Evolutionary conservation across 1,139 yeast species (phyloP).

Genomic region (Lodderomyces margitis): DNA sequence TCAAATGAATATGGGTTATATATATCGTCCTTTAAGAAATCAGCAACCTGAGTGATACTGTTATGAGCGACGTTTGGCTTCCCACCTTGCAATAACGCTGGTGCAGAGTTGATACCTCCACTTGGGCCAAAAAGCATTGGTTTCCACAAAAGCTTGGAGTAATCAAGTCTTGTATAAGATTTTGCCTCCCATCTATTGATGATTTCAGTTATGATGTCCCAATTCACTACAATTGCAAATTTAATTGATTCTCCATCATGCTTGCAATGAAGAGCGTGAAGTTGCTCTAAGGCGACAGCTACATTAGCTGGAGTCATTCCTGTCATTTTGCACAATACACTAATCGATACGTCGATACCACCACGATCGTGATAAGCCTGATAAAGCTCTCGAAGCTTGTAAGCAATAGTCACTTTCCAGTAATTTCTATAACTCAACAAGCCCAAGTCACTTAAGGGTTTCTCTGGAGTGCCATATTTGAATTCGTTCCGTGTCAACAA

Average conservation of each 20-base stretch:
- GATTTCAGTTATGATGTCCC: conserved; percentile 40
- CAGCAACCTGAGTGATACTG: conserved; percentile 52
- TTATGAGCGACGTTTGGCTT: conserved; percentile 25
- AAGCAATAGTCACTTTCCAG: conserved; percentile 73
- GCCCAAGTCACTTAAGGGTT: conserved; percentile 87
- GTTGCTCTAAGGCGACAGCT: conserved; percentile 77
- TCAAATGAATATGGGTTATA: conserved; percentile 58
- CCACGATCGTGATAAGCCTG: conserved; percentile 16
- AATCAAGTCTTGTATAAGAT: conserved; percentile 50
- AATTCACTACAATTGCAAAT: conserved; percentile 58
- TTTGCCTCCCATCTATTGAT: conserved; percentile 57
- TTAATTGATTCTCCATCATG: conserved; percentile 35
- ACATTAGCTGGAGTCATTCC: conserved; percentile 91
- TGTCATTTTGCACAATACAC: conserved; percentile 61
- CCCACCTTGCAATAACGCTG: conserved; percentile 25
- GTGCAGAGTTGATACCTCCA: conserved; percentile 69
- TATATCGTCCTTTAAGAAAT: conserved; percentile 63
- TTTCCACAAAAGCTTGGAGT: conserved; percentile 66
- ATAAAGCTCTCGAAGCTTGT: conserved; percentile 31
- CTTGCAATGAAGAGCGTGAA: conserved; percentile 55
- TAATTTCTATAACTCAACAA: conserved; percentile 80
- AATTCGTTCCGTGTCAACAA: conserved; percentile 71
- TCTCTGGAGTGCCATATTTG: conserved; percentile 89
- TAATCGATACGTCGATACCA: conserved; percentile 44
- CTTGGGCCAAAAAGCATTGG: conserved; percentile 83